These are phyloP conservation scores for Pulveroboletus ravenelii DNA, from an alignment of 768 basidiomycete genomes.

Conservation along the genomic window DNA sequence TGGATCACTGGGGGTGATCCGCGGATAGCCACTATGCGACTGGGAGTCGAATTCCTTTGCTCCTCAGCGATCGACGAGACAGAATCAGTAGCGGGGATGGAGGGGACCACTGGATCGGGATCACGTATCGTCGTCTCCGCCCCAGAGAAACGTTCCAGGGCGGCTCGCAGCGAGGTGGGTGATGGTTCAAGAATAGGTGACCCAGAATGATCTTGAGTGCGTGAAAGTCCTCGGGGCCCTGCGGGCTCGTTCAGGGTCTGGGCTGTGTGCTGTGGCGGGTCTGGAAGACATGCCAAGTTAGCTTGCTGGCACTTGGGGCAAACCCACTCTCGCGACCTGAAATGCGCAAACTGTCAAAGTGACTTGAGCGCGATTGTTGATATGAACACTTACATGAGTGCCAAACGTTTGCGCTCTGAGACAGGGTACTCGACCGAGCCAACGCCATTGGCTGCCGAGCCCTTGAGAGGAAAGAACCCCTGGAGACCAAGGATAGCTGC, in stretches of 20 bases:
- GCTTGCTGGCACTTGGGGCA: constrained; percentile 68
- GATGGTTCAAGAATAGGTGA: constrained; percentile 16
- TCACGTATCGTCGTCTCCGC: constrained; percentile 10
- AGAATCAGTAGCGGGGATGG: constrained; percentile 10
- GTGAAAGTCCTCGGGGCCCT: constrained; percentile 23
- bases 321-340: constrained; percentile 74
- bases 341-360: constrained; percentile 9
- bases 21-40: constrained; percentile 13
- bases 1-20: constrained; percentile 13
- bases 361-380: constrained; percentile 3
- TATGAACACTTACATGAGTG: constrained; percentile 54
- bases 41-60: constrained; percentile 7
- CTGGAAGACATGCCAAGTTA: constrained; percentile 69
- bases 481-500: constrained; percentile 83
- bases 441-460: constrained; percentile 81
- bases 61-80: constrained; percentile 7
- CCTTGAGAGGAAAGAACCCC: constrained; percentile 85
- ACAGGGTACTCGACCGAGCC: constrained; percentile 81
- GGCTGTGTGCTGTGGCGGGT: constrained; percentile 37
- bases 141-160: constrained; percentile 17
- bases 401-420: constrained; percentile 73
- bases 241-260: constrained; percentile 14
- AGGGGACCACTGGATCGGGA: constrained; percentile 18
- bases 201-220: constrained; percentile 8
- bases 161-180: constrained; percentile 10